phyloP scores from a whole-genome alignment of 139 green algal genomes.

The Haematococcus sp. region DNA sequence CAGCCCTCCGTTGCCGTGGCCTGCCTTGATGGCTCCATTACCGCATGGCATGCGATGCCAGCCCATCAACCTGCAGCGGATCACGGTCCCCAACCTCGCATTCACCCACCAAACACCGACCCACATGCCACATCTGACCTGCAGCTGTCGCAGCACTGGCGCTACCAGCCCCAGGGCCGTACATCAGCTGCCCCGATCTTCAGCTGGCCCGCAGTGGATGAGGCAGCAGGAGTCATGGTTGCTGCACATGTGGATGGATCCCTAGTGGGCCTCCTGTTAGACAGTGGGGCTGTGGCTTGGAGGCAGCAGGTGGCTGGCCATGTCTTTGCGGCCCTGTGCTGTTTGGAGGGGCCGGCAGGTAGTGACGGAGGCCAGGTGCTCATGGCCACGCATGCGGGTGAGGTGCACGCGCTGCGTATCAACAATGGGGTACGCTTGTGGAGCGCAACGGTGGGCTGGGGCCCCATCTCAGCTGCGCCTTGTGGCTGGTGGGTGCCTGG shows the following conservation, averaged over 20 bases:
- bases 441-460: neutral
- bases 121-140: neutral
- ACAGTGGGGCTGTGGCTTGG: neutral
- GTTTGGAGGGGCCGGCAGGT: neutral
- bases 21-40: conserved; percentile 11
- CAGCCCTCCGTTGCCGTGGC: neutral
- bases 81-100: no score
- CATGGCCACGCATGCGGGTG: no score
- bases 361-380: neutral
- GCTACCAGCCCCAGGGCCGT: no score
- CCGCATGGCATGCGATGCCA: neutral
- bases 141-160: neutral
- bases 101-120: no score
- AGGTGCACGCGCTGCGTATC: no score
- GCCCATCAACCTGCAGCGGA: no score
- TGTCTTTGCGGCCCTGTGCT: conserved; percentile 1
- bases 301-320: neutral
- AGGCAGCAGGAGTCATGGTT: neutral
- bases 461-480: neutral
- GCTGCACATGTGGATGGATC: conserved; percentile 21
- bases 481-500: neutral
- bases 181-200: conserved; percentile 18
- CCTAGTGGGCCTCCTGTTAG: neutral
- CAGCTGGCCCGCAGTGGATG: conserved; percentile 4
- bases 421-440: neutral